Conservation (phyloP, 805 yeast species). For the Pichia phayaonensis region DNA sequence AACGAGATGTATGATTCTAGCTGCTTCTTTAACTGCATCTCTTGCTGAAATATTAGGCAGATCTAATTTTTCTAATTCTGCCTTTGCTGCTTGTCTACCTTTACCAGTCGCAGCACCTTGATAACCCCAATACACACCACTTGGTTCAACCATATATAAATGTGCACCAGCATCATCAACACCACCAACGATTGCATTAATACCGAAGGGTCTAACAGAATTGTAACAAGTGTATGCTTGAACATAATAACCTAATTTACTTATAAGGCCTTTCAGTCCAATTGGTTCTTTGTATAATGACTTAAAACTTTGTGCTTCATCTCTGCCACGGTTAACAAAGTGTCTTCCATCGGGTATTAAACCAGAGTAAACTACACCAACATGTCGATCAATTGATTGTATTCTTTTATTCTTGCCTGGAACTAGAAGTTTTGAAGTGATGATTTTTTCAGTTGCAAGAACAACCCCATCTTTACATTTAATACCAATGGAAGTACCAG, state of each 20-base stretch:
- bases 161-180: slow-evolving; percentile 80
- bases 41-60: slow-evolving; percentile 57
- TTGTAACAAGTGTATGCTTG: slow-evolving; percentile 94
- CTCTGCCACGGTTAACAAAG: slow-evolving; percentile 85
- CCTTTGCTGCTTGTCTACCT: slow-evolving; percentile 97
- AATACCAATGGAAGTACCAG: slow-evolving; percentile 91
- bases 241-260: slow-evolving; percentile 81
- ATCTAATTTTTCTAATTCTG: slow-evolving; percentile 88
- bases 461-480: slow-evolving; percentile 90
- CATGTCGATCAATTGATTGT: slow-evolving; percentile 87
- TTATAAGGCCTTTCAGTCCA: slow-evolving; percentile 74
- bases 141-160: slow-evolving; percentile 94
- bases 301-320: slow-evolving; percentile 78
- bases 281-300: slow-evolving; percentile 68
- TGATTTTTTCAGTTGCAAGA: slow-evolving; percentile 93
- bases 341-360: slow-evolving; percentile 95
- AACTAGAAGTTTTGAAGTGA: slow-evolving; percentile 78
- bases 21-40: slow-evolving; percentile 91
- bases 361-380: slow-evolving; percentile 94
- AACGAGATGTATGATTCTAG: slow-evolving; percentile 84
- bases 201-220: slow-evolving; percentile 97
- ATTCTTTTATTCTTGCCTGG: slow-evolving; percentile 86
- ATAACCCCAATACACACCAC: slow-evolving; percentile 97
- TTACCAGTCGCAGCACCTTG: slow-evolving; percentile 96
- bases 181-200: slow-evolving; percentile 89